Evolutionary conservation across 2,329 filamentous ascomycete genomes (phyloP), one percentile per base, ranked within the genome.

Genomic region (Pseudocercospora vitis): DNA sequence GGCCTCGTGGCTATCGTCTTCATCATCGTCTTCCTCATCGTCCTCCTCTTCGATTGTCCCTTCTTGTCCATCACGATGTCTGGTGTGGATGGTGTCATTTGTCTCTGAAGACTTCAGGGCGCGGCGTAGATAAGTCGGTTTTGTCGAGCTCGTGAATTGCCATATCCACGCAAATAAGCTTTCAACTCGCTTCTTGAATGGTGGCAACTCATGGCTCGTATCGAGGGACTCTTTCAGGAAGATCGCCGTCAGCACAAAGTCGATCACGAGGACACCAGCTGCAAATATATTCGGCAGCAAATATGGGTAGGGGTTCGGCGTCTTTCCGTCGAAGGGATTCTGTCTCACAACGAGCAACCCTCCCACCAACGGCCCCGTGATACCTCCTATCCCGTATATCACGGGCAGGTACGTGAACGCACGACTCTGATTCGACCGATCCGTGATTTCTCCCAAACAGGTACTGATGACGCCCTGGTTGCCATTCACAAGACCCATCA

Each of bases 331-430:
- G 61, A 83, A 80, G 1, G 81, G 82, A 48, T 81, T 80, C 23
- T 82, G 68, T 42, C 78, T 79, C 39, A 85, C 82, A 0, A 95
- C 88, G 50, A 97, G 73, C 33, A 96, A 70, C 0, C 94, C 94
- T 11, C 94, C 94, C n/a, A 97, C 74, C 1, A 95, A 84, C 0
- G 94, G 94, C 0, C 94, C 94, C 0, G 91, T 94, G 57, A 99
- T 96, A 37, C 89, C 89, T 14, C 94, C 94, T 28, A 99, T 78
- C 3, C 92, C 92, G 71, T 99, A 99, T n/a, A 97, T 86, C 32
- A 97, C 87, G 0, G 94, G 94, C 35, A 99, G 77, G 75, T 96
- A 99, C 1, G 89, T 94, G 65, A 99, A 99, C 0, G 91, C 94
- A 49, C 82, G 82, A 66, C 89, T 94, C 77, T 99, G 94, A 70